Conservation (phyloP, 1,284 basidiomycete species). For the Malassezia nana region DNA sequence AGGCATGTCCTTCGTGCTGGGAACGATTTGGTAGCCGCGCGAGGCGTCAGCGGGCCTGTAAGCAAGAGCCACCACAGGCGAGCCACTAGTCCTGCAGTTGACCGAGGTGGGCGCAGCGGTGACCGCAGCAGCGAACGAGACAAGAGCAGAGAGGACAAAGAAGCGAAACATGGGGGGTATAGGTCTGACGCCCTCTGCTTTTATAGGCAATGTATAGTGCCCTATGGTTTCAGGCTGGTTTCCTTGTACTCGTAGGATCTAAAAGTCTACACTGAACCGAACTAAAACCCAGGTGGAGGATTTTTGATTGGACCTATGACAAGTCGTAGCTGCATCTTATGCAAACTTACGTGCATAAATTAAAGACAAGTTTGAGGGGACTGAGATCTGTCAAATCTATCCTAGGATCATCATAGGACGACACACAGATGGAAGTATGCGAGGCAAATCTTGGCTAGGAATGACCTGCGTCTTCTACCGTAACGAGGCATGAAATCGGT, state of each 20-base stretch:
- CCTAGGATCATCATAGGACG: neutral
- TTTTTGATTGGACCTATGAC: neutral
- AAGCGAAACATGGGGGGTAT: neutral
- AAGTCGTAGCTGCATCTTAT: neutral
- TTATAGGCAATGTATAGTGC: neutral
- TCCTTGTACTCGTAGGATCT: too few species aligned
- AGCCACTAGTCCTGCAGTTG: neutral
- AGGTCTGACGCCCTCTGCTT: neutral
- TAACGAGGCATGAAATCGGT: too few species aligned
- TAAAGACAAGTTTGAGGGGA: neutral
- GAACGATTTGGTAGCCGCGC: neutral
- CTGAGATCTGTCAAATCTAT: neutral
- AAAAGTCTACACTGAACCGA: neutral
- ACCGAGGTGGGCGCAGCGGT: neutral
- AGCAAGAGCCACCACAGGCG: neutral
- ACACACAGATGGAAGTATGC: too few species aligned
- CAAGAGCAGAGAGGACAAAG: neutral
- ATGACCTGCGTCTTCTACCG: too few species aligned
- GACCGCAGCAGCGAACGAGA: neutral
- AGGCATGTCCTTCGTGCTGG: neutral
- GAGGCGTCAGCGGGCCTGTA: neutral
- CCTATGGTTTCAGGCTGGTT: neutral
- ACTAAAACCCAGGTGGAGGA: neutral
- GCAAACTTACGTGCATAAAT: neutral
- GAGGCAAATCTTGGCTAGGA: too few species aligned